phyloP scores from a whole-genome alignment of 2,329 filamentous ascomycete genomes.

The Talaromyces piceae region DNA sequence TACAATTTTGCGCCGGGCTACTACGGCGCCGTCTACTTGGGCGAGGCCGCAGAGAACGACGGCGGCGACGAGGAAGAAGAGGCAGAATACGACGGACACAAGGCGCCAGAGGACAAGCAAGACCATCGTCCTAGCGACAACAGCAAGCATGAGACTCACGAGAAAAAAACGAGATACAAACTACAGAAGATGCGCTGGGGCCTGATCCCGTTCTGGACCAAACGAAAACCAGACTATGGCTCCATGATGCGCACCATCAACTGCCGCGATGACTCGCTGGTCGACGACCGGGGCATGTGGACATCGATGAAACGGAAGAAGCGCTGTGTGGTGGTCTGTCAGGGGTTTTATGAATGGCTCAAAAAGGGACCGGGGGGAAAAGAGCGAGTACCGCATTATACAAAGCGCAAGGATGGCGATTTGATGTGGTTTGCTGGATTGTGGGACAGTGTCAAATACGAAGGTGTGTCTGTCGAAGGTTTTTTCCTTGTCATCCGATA shows the following conservation, averaged over 20 bases:
- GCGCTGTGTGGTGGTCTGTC: constrained; percentile 76
- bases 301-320: constrained; percentile 82
- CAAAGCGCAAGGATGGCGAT: constrained; percentile 71
- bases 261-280: constrained; percentile 81
- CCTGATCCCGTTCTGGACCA: constrained; percentile 88
- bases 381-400: constrained; percentile 77
- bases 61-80: constrained; percentile 31
- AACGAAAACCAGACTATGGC: constrained; percentile 68
- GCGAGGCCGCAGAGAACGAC: constrained; percentile 52
- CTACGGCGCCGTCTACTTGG: constrained; percentile 77
- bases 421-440: constrained; percentile 86
- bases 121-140: constrained; percentile 11
- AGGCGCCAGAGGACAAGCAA: constrained; percentile 18
- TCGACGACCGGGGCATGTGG: constrained; percentile 77
- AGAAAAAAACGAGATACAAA: constrained; percentile 56
- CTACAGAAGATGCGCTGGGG: constrained; percentile 96
- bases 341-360: constrained; percentile 96
- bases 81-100: constrained; percentile 17
- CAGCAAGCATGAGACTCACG: constrained; percentile 12
- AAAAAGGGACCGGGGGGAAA: constrained; percentile 64
- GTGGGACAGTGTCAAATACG: constrained; percentile 81
- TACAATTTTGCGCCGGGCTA: constrained; percentile 93
- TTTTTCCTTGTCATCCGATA: not conserved
- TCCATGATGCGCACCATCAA: constrained; percentile 86
- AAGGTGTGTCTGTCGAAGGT: constrained; percentile 52